Evolutionary conservation across 1,284 basidiomycete genomes (phyloP).

Genomic region (Peniophora sp.): DNA sequence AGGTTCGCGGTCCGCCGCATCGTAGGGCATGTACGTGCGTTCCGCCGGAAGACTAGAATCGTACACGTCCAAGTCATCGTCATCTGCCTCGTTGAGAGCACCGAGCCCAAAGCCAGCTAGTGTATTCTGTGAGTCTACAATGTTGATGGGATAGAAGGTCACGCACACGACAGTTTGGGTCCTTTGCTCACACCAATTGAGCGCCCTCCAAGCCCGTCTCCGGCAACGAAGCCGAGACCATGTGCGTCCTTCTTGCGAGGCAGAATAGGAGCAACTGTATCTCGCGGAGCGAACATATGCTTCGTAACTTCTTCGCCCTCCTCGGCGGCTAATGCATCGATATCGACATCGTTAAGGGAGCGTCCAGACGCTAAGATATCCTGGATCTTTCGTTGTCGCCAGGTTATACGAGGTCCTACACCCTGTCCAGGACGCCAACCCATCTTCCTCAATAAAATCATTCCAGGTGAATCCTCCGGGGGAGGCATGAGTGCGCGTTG

Average conservation of each 20-base stretch:
- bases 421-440: slow-evolving; percentile 93
- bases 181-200: slow-evolving; percentile 31
- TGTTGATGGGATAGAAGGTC: not conserved
- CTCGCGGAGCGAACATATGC: slow-evolving; percentile 81
- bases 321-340: slow-evolving; percentile 23
- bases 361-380: slow-evolving; percentile 39
- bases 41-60: slow-evolving; percentile 31
- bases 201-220: slow-evolving; percentile 56
- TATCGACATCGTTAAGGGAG: slow-evolving; percentile 29
- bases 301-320: slow-evolving; percentile 71
- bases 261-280: slow-evolving; percentile 59
- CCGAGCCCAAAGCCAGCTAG: slow-evolving; percentile 79
- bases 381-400: slow-evolving; percentile 67
- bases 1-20: slow-evolving; percentile 51
- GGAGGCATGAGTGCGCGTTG: slow-evolving; percentile 53
- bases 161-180: slow-evolving; percentile 53
- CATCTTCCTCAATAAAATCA: slow-evolving; percentile 85
- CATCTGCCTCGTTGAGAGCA: slow-evolving; percentile 81
- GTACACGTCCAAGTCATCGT: slow-evolving; percentile 86
- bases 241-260: slow-evolving; percentile 67
- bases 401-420: slow-evolving; percentile 84
- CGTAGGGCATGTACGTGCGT: slow-evolving; percentile 64
- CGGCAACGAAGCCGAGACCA: slow-evolving; percentile 75
- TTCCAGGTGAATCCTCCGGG: slow-evolving; percentile 68
- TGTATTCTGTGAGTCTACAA: not conserved